Base-by-base conservation (phyloP, 2,329 filamentous ascomycete species). In the Ceratocystis papillata region DNA sequence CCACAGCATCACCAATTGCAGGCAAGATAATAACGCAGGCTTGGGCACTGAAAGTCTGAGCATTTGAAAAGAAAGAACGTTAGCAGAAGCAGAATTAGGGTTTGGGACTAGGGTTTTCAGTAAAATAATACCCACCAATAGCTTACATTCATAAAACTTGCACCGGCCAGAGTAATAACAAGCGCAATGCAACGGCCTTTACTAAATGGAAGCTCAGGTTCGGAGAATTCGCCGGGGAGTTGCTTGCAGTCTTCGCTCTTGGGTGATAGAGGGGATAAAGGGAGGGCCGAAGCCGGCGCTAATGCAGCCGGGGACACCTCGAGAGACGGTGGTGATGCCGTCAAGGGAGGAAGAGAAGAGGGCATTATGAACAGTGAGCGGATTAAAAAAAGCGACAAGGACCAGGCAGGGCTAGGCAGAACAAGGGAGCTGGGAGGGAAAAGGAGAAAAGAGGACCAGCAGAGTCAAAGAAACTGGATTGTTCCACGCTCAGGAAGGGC, bases 21-120 rank as follows among this genome's bases (percentile, higher is more conserved):
- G 84, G 84, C 17, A 87, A 75, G 62, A 86, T 81, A 68, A 87
- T 86, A 67, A 87, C 81, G 3, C 83, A 79, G 1, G 81, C 77
- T 71, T 86, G 83, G 2, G 79, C 77, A 1, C 81, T 82, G 61
- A 86, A 75, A 1, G 80, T 84, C 82, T 82, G 67, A 33, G 0
- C 2, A 8, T 63, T 44, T 30, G 33, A 25, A 45, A 44, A 50
- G n/a, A 17, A 5, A 22, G 48, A 22, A 25, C 1, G 48, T 22
- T 6, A 53, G 48, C 8, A 15, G 46, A 22, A 22, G 20, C 17
- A 48, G 0, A 41, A 28, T 20, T 25, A 37, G 33, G 5, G 20
- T 41, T 15, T 5, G 4, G 41, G n/a, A 4, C 20, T 62, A 62
- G 60, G 33, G 25, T 62, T 62, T 28, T 3, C n/a, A 12, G 37